Percentiles rank a stretch among this genome's conserved stretches.
Conservation (phyloP, 306 rosid species). For the Castanea sativa region DNA sequence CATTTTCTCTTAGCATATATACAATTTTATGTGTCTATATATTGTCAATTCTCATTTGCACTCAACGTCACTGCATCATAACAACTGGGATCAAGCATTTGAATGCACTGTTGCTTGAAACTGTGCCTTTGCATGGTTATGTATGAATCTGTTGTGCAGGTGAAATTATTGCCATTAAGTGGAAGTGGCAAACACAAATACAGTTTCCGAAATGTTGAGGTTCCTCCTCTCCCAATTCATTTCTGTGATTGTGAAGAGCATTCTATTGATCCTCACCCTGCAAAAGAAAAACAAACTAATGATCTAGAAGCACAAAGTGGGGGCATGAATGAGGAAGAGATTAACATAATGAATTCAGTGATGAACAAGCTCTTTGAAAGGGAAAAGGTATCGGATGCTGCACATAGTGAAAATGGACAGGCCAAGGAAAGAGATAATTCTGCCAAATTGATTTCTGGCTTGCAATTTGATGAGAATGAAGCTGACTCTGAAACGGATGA, state of each 20-base stretch:
- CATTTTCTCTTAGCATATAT: background rate
- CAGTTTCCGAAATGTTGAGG: constrained; percentile 77
- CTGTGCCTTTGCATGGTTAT: background rate
- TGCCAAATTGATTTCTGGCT: constrained; percentile 18
- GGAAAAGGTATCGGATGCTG: constrained; percentile 29
- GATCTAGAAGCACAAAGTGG: constrained; percentile 31
- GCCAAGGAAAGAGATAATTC: constrained; percentile 12
- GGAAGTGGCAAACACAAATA: constrained; percentile 95
- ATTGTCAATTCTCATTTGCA: background rate
- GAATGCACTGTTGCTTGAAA: background rate
- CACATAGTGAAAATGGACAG: constrained; percentile 18
- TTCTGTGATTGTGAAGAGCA: constrained; percentile 97
- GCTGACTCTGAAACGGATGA: constrained; percentile 49
- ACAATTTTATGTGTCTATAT: background rate
- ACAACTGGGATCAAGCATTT: background rate
- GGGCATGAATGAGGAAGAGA: constrained; percentile 64
- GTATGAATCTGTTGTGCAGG: constrained; percentile 39
- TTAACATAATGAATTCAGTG: constrained; percentile 66
- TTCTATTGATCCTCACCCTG: constrained; percentile 32
- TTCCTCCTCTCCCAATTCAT: constrained; percentile 66
- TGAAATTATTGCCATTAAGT: constrained; percentile 71
- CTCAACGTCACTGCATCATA: background rate
- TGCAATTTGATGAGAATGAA: constrained; percentile 34
- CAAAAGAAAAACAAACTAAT: constrained; percentile 22
- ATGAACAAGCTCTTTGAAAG: constrained; percentile 62